Evolutionary conservation across 306 rosid species (phyloP).

Genomic region (Phaseolus lunatus): DNA sequence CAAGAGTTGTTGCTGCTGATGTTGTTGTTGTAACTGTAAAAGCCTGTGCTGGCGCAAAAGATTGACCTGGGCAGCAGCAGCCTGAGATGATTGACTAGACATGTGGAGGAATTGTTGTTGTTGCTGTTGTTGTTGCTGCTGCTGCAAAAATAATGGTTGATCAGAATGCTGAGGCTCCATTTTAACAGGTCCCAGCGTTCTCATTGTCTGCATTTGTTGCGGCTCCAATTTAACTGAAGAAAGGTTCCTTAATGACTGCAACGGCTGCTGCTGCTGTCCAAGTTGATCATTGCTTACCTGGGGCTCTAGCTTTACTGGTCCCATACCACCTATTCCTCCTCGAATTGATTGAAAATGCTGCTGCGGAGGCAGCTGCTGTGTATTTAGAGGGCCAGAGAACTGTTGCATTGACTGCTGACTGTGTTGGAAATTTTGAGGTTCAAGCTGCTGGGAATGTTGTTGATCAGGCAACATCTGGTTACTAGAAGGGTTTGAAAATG

Average conservation of each 20-base stretch:
- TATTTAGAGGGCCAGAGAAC: slow-evolving; percentile 71
- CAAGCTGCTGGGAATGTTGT: slow-evolving; percentile 86
- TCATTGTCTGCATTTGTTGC: slow-evolving; percentile 69
- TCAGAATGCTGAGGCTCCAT: slow-evolving; percentile 84
- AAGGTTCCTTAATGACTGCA: slow-evolving; percentile 74
- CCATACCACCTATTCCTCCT: slow-evolving; percentile 74
- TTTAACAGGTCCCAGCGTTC: slow-evolving; percentile 67
- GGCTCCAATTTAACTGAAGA: slow-evolving; percentile 83
- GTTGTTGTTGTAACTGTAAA: slow-evolving; percentile 82
- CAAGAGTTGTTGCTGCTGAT: slow-evolving; percentile 86
- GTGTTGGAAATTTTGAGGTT: slow-evolving; percentile 80
- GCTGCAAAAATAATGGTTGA: slow-evolving; percentile 79
- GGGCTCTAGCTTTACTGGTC: slow-evolving; percentile 85
- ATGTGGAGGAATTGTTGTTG: slow-evolving; percentile 77
- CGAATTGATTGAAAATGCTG: slow-evolving; percentile 83
- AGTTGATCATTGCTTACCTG: slow-evolving; percentile 78
- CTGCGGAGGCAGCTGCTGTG: slow-evolving; percentile 64
- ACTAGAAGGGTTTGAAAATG: slow-evolving; percentile 71
- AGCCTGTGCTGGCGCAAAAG: slow-evolving; percentile 82
- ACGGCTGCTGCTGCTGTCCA: slow-evolving; percentile 71
- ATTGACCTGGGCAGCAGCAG: slow-evolving; percentile 89
- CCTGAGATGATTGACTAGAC: slow-evolving; percentile 90
- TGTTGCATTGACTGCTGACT: slow-evolving; percentile 89
- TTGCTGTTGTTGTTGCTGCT: slow-evolving; percentile 63
- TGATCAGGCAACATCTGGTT: slow-evolving; percentile 80